Evolutionary conservation across 495 filamentous ascomycete genomes (phyloP), one percentile per base, ranked within the genome.

Genomic region (Lasiosphaeriaceae sp.): DNA sequence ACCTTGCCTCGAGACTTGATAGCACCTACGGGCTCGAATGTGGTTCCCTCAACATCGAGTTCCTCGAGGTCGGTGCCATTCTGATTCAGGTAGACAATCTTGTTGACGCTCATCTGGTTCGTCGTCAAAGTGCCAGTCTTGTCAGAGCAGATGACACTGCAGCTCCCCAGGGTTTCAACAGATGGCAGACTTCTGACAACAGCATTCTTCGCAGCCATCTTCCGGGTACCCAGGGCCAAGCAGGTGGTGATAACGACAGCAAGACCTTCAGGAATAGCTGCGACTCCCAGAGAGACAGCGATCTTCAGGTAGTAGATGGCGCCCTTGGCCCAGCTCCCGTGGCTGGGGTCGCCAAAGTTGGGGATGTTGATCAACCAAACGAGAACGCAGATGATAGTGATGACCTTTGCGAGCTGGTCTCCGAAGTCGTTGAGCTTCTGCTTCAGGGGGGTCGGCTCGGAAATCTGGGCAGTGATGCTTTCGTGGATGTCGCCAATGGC

Each of bases 301-400:
- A 99, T 99, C 83, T 99, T 99, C 60, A 99, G 83, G 73, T 99
- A 99, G 80, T 99, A 99, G 62, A 99, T 97, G 50, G 95, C 95
- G 55, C 95, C 95, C 77, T 97, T 97, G 49, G 91, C 86, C 92
- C 92, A 97, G 65, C 87, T 88, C 56, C 92, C 92, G 69, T 96
- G 92, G 51, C 88, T 84, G 20, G 90, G 90, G 67, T 99, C 95
- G 66, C 85, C 92, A 80, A 99, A 99, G 74, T 99, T 89, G 58
- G 87, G 86, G 59, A 96, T 88, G 76, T 99, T 99, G 80, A 99
- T 99, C 47, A 97, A 76, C 95, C 95, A 99, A 54, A 99, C 95
- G 47, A 96, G 73, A 58, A 97, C 73, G 73, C 95, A 99, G 64
- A 99, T 99, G 56, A 92, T 85, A 5, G 91, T 96, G 59, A 99